A percentile compares a stretch with the other conserved stretches of the same genome.
Conservation (phyloP, 768 basidiomycete genomes). For the Leccinum obscurum region DNA sequence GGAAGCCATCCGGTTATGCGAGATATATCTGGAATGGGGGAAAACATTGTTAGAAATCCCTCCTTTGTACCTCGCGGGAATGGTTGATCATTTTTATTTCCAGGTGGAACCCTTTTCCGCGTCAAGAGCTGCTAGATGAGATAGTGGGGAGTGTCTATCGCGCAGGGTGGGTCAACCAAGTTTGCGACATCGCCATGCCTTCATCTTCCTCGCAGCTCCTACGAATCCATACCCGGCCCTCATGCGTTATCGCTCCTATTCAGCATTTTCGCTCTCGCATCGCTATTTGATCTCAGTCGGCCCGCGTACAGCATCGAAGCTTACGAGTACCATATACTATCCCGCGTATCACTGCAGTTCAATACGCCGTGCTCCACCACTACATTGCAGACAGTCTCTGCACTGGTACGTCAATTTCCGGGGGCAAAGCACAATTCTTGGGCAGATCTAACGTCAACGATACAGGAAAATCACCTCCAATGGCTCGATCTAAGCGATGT, state of each 20-base stretch:
- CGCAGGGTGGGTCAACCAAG: conserved; percentile 40
- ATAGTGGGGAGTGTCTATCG: conserved; percentile 55
- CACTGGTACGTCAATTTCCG: conserved; percentile 45
- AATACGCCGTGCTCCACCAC: conserved; percentile 46
- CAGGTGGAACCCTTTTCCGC: conserved; percentile 57
- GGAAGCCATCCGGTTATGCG: conserved; percentile 60
- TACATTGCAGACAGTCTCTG: conserved; percentile 55
- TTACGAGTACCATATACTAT: conserved; percentile 61
- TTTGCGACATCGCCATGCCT: not conserved
- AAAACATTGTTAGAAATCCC: conserved; percentile 49
- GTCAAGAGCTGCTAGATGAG: conserved; percentile 56
- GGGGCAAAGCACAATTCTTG: conserved; percentile 4
- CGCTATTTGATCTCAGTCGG: conserved; percentile 54
- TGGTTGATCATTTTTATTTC: not conserved
- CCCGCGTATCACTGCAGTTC: conserved; percentile 52
- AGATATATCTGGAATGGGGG: conserved; percentile 65
- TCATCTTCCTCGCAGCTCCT: conserved; percentile 33
- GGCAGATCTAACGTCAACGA: conserved; percentile 10
- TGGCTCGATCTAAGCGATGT: conserved; percentile 61
- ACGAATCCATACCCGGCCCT: conserved; percentile 39
- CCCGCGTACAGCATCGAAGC: conserved; percentile 53
- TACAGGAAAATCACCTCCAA: conserved; percentile 40
- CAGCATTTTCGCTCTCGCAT: conserved; percentile 63
- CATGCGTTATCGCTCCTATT: conserved; percentile 65
- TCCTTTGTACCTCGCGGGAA: not conserved